Evolutionary conservation across 1,284 basidiomycete species (phyloP).

Genomic region (Heterobasidion parviporum): DNA sequence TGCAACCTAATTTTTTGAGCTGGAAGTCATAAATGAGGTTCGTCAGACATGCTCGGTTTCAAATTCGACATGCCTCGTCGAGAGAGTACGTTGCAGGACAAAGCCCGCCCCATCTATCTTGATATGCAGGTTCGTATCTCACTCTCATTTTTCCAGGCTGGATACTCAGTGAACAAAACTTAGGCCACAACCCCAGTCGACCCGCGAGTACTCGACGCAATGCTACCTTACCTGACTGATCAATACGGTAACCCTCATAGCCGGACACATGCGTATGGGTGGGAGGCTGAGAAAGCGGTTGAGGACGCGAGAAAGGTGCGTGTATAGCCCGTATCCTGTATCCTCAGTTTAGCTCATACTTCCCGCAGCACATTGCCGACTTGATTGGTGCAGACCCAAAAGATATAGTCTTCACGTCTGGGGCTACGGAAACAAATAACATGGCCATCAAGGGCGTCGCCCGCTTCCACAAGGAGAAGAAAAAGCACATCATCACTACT

Average conservation of each 20-base stretch:
- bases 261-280: constrained; percentile 97
- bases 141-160: not conserved
- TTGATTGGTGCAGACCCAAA: constrained; percentile 93
- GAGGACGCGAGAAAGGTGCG: constrained; percentile 82
- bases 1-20: constrained; percentile 1
- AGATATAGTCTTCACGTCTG: constrained; percentile 97
- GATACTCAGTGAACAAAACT: not conserved
- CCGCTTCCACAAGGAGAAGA: constrained; percentile 87
- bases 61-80: constrained; percentile 68
- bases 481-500: constrained; percentile 85
- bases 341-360: constrained; percentile 6
- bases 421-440: constrained; percentile 98
- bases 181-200: constrained; percentile 97
- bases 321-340: constrained; percentile 29
- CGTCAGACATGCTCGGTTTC: constrained; percentile 82
- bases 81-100: constrained; percentile 53
- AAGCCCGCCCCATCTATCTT: constrained; percentile 85
- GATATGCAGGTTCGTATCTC: constrained; percentile 73
- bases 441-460: constrained; percentile 98
- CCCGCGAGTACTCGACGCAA: constrained; percentile 93
- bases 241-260: constrained; percentile 98
- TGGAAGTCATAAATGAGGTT: not conserved
- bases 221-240: constrained; percentile 95
- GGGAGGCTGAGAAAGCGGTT: constrained; percentile 95
- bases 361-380: constrained; percentile 71